Conservation (phyloP, 2,329 filamentous ascomycete species). For the Pseudogymnoascus pannorum region DNA sequence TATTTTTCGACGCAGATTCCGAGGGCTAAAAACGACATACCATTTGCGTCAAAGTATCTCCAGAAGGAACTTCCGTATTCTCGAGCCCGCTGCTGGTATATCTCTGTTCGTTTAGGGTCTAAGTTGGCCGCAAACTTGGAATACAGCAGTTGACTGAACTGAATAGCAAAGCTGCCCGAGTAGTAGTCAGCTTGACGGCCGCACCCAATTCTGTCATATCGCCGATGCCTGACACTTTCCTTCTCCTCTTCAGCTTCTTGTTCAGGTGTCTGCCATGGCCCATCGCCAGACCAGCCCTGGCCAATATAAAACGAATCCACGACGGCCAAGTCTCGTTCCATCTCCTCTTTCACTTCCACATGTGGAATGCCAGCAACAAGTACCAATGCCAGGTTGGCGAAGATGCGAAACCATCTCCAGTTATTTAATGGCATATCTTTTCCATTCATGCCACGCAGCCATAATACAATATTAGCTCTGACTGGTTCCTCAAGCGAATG, state of each 20-base stretch:
- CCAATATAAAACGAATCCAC: conserved; percentile 39
- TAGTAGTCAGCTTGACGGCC: conserved; percentile 41
- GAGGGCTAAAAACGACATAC: conserved; percentile 23
- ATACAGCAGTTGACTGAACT: conserved; percentile 42
- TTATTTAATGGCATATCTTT: conserved; percentile 41
- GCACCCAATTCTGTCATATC: background rate
- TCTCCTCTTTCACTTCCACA: conserved; percentile 28
- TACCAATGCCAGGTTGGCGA: conserved; percentile 39
- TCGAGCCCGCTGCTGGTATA: conserved; percentile 33
- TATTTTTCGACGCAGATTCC: background rate
- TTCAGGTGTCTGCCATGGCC: conserved; percentile 32
- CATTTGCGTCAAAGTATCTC: conserved; percentile 40
- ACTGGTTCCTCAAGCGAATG: conserved; percentile 23
- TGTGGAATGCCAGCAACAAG: conserved; percentile 33
- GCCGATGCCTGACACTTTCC: background rate
- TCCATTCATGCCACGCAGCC: conserved; percentile 37
- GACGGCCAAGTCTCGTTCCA: conserved; percentile 35
- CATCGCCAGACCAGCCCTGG: conserved; percentile 42
- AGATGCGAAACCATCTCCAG: conserved; percentile 46
- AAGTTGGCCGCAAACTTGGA: conserved; percentile 35
- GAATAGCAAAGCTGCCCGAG: conserved; percentile 46
- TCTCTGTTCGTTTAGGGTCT: conserved; percentile 32
- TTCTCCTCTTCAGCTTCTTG: conserved; percentile 18
- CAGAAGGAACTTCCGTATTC: conserved; percentile 37
- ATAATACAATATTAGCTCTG: conserved; percentile 33